Evolutionary conservation across 2,329 filamentous ascomycete species (phyloP), one percentile per base, ranked within the genome.

Genomic region (Clonostachys rosea): DNA sequence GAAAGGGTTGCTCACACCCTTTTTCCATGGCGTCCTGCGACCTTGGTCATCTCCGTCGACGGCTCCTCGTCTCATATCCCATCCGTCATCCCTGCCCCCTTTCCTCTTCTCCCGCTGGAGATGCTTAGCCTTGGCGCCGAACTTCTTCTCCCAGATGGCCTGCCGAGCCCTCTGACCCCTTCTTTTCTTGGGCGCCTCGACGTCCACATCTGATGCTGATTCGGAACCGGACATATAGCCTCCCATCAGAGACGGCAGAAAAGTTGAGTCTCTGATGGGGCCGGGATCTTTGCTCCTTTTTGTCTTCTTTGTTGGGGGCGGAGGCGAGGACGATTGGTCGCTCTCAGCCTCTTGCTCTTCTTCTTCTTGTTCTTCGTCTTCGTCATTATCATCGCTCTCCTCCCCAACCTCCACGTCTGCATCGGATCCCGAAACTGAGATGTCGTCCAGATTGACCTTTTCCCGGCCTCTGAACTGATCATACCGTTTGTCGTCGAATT

Each of bases 101-200:
- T 55, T 47, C 42, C 56, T 63, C 56, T 74, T 50, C 64, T 70
- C 54, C 52, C 65, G 62, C 49, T 73, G 71, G 40, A 83, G 63
- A 58, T 91, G 87, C 55, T 84, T 87, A 2, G 89, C 89, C 51
- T 78, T 75, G 13, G 76, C 73, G 44, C 87, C 87, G 62, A 77
- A 92, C 60, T 91, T 92, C 69, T 89, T 85, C 69, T 92, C 88
- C 73, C 83, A 87, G 49, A 94, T 86, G 20, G 83, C 80, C 60
- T 88, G 86, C 9, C 89, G 80, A n/a, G 86, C 87, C 40, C 83
- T 78, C 66, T 95, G 89, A 5, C 89, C 89, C 18, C 87, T 76
- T 57, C 92, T 91, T 66, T 91, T 91, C 56, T 81, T 81, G 0
- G 74, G 66, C 1, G 72, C 73, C 6, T 78, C 79, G 3, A 75